phyloP scores from a whole-genome alignment of 495 filamentous ascomycete species.

The Oleoguttula mirabilis region DNA sequence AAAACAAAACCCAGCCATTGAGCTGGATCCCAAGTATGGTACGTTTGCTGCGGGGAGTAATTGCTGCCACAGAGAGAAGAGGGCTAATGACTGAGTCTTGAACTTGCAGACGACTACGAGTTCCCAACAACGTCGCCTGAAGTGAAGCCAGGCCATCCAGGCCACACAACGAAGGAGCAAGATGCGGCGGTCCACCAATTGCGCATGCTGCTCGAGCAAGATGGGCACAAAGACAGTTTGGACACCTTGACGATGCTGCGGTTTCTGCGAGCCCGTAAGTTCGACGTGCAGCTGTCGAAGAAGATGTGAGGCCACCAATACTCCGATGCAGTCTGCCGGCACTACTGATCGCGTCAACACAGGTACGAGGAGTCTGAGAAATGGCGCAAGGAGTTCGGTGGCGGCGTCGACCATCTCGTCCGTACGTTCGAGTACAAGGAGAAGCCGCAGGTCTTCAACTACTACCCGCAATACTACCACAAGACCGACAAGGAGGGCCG shows the following conservation, averaged over 20 bases:
- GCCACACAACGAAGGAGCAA: conserved; percentile 75
- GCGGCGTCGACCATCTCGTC: conserved; percentile 65
- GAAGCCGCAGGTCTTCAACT: conserved; percentile 77
- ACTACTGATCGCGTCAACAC: too few species aligned
- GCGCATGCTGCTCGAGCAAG: conserved; percentile 67
- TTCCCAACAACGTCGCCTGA: conserved; percentile 69
- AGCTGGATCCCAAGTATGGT: conserved; percentile 81
- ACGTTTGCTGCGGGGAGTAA: too few species aligned
- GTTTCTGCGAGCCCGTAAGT: conserved; percentile 75
- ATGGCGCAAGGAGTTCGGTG: conserved; percentile 73
- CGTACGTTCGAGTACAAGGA: conserved; percentile 76
- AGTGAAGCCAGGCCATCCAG: conserved; percentile 65
- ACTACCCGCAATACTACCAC: conserved; percentile 98
- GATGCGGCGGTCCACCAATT: conserved; percentile 83
- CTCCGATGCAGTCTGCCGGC: too few species aligned
- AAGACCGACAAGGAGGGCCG: conserved; percentile 98
- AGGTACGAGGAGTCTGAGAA: conserved; percentile 83
- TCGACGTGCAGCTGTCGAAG: conserved; percentile 73
- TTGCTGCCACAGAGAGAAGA: too few species aligned
- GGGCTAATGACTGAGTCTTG: too few species aligned
- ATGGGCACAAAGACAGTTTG: conserved; percentile 70
- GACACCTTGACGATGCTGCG: conserved; percentile 81
- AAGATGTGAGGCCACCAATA: conserved; percentile 66
- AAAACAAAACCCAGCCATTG: conserved; percentile 33
- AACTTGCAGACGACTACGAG: conserved; percentile 92